These are phyloP conservation scores for Gautieria morchelliformis DNA, from an alignment of 768 basidiomycete genomes.

Conservation along the genomic window DNA sequence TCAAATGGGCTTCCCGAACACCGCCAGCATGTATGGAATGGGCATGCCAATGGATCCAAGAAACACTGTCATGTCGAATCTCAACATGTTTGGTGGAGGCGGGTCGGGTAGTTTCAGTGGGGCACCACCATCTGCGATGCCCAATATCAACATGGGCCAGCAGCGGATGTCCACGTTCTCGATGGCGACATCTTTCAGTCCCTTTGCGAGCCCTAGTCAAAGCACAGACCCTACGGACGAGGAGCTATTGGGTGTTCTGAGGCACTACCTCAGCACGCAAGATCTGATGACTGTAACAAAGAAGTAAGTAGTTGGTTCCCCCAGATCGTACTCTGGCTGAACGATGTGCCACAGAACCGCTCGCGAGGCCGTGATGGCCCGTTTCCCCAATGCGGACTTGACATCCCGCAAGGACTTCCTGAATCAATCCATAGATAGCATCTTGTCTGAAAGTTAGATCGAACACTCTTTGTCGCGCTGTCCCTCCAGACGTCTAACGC, in stretches of 20 bases:
- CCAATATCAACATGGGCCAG: slow-evolving; percentile 28
- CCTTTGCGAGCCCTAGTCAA: slow-evolving; percentile 66
- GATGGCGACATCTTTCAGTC: slow-evolving; percentile 77
- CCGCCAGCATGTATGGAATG: slow-evolving; percentile 71
- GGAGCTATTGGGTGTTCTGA: slow-evolving; percentile 73
- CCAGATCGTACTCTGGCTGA: slow-evolving; percentile 5
- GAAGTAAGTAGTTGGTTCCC: slow-evolving; percentile 49
- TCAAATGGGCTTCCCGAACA: slow-evolving; percentile 54
- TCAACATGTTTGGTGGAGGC: slow-evolving; percentile 53
- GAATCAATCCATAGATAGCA: slow-evolving; percentile 88
- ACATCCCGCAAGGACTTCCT: slow-evolving; percentile 78
- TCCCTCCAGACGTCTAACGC: background rate
- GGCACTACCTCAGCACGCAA: slow-evolving; percentile 81
- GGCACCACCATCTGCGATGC: slow-evolving; percentile 37
- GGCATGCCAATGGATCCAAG: slow-evolving; percentile 47
- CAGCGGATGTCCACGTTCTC: slow-evolving; percentile 83
- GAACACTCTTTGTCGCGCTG: background rate
- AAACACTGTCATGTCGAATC: slow-evolving; percentile 58
- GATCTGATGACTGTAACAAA: slow-evolving; percentile 95
- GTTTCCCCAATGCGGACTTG: slow-evolving; percentile 94
- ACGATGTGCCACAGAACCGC: slow-evolving; percentile 48
- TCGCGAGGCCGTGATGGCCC: slow-evolving; percentile 75
- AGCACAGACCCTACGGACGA: slow-evolving; percentile 80
- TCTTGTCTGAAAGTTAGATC: slow-evolving; percentile 74
- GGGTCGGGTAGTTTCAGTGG: slow-evolving; percentile 51